Conservation (phyloP, 1,139 yeast genomes). For the Zygosaccharomyces pseudobailii region DNA sequence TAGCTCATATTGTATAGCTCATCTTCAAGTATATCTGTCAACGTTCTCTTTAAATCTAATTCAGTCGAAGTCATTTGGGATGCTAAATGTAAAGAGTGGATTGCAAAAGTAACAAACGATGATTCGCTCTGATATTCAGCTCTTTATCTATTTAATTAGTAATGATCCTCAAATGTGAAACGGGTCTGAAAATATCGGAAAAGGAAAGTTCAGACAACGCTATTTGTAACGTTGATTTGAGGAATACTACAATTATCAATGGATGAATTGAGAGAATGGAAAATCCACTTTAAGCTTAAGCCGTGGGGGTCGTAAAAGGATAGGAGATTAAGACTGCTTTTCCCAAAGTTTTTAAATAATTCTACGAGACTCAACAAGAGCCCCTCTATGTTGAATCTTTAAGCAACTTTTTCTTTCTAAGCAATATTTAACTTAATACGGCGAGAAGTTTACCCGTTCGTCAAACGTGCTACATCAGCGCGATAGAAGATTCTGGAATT, state of each 20-base stretch:
- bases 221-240: neutral
- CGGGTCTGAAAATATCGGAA: neutral
- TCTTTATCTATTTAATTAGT: slow-evolving; percentile 2
- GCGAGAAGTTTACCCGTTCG: neutral
- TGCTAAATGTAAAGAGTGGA: neutral
- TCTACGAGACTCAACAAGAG: neutral
- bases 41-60: slow-evolving; percentile 40
- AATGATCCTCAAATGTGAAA: slow-evolving; percentile 1
- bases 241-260: neutral
- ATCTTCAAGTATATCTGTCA: slow-evolving; percentile 61
- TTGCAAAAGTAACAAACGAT: neutral
- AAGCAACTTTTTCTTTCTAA: neutral
- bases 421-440: neutral
- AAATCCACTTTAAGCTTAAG: neutral
- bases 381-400: neutral
- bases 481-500: neutral
- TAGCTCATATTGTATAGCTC: slow-evolving; percentile 48
- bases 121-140: neutral
- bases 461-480: neutral
- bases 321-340: neutral
- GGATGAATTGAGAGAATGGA: neutral
- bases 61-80: slow-evolving; percentile 27
- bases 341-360: neutral
- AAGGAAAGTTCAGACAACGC: neutral
- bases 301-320: neutral